Base-by-base conservation (phyloP, 345 rosid genomes). In the Eucalyptus pauciflora region DNA sequence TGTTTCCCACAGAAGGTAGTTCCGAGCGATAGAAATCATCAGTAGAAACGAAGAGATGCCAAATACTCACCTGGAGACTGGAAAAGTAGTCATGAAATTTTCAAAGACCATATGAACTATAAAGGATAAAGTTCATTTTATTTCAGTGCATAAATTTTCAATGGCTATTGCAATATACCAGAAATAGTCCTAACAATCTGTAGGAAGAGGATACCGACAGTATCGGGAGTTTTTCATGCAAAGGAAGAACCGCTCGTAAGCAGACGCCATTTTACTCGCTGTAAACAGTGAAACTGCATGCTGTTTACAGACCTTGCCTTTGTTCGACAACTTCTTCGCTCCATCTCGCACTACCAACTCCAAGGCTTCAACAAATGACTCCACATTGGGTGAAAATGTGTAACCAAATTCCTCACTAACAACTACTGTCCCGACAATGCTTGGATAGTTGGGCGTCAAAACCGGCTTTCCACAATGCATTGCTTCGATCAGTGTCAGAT, bases 401-500 rank as follows among this genome's bases (percentile, higher is more conserved):
- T 94, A 96, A 22, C 98, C 97, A 48, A 91, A 89, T 43, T 90
- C 91, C 88, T 93, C 94, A 86, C 91, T 89, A 41, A 94, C 92
- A 24, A 96, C 93, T 37, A 93, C 95, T 20, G 96, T 94, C 92
- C 97, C 97, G 31, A 92, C 93, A 67, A 95, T 95, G 89, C 97
- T 97, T 10, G 96, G 96, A 91, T 93, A 94, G 83, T 95, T 95
- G 1, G 95, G 95, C n/a, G 94, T 85, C 94, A 96, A 56, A 17
- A 97, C 94, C 4, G 97, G 92, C 93, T 93, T 95, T 90, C 97
- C 96, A 86, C 97, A 94, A 86, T 94, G 94, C 97, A 95, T 96
- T 12, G 98, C 96, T 90, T 95, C 98, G 17, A 95, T 93, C 51
- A 95, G 64, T 20, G 99, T 95, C 52, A 94, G 91, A 88, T 96